Evolutionary conservation across 768 basidiomycete species (phyloP), one percentile per base, ranked within the genome.

Genomic region (Chalciporus sphaerocephalus): DNA sequence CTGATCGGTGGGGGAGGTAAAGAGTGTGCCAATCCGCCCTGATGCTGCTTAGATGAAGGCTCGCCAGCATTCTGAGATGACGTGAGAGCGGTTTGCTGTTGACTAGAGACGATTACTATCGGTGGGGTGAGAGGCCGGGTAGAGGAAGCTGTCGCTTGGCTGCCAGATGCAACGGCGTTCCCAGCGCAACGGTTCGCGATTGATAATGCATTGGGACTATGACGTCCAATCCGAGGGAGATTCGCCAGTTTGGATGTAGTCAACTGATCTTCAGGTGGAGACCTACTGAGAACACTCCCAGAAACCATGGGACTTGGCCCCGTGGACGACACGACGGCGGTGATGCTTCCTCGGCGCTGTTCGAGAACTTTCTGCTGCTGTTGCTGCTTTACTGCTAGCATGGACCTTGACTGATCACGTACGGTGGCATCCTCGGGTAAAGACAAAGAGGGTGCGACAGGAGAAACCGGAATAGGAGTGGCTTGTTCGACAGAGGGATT

Each of bases 351-450:
- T 52, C 86, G 68, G 39, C 84, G 76, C 65, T 84, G 82, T 61
- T 87, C 83, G 44, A 82, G 79, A 46, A 83, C 76, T 64, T 86
- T 81, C 63, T 84, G 87, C 54, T 81, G 81, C 61, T 83, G 83
- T 57, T 81, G 81, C 61, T 83, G 83, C 57, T 85, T 87, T 39
- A 79, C 74, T 27, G 72, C 65, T 48, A 82, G 71, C 69, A 78
- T 78, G 16, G 80, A 78, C 58, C 82, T 74, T 34, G 81, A 74
- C 61, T 82, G 79, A 56, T 85, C 82, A 32, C 81, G 68, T 11
- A 75, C 75, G 24, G 64, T 58, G 1, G 79, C 72, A 53, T 85
- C 80, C 61, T 86, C 82, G 45, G 69, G 70, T 51, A 80, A 69
- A 28, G 78, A 70, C 54, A 83, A 74, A 20, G 81, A 74, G 67